Evolutionary conservation across 1,139 yeast species (phyloP).

Genomic region (Geotrichum citri-aurantii): DNA sequence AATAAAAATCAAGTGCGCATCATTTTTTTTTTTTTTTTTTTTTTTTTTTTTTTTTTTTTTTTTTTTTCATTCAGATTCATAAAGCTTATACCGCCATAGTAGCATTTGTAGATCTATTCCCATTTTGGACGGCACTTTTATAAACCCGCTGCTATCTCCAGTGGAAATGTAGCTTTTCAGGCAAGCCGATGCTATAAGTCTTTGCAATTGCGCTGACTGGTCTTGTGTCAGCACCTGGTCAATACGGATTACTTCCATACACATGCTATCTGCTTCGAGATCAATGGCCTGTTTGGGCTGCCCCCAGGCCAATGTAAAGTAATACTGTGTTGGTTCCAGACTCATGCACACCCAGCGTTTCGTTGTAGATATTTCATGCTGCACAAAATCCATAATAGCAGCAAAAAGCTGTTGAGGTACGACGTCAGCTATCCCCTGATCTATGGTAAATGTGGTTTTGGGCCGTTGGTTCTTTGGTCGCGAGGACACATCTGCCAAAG

Average conservation of each 20-base stretch:
- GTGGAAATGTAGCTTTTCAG: not conserved
- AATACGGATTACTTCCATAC: not conserved
- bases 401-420: not conserved
- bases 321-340: slow-evolving; percentile 1
- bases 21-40: not conserved
- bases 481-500: not conserved
- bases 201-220: not conserved
- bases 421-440: not conserved
- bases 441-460: not conserved
- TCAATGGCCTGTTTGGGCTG: not conserved
- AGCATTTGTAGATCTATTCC: slow-evolving; percentile 11
- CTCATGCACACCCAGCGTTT: slow-evolving; percentile 11
- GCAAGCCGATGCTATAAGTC: not conserved
- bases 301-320: slow-evolving; percentile 10
- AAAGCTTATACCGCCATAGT: slow-evolving; percentile 9
- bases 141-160: not conserved
- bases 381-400: not conserved
- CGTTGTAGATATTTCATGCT: not conserved
- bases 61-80: not conserved
- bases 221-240: not conserved
- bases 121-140: slow-evolving; percentile 5
- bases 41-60: not conserved
- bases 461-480: not conserved
- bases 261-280: not conserved
- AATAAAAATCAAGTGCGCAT: not conserved